Evolutionary conservation across 2,329 filamentous ascomycete species (phyloP), one percentile per base, ranked within the genome.

Genomic region (Pyrenochaeta sp.): DNA sequence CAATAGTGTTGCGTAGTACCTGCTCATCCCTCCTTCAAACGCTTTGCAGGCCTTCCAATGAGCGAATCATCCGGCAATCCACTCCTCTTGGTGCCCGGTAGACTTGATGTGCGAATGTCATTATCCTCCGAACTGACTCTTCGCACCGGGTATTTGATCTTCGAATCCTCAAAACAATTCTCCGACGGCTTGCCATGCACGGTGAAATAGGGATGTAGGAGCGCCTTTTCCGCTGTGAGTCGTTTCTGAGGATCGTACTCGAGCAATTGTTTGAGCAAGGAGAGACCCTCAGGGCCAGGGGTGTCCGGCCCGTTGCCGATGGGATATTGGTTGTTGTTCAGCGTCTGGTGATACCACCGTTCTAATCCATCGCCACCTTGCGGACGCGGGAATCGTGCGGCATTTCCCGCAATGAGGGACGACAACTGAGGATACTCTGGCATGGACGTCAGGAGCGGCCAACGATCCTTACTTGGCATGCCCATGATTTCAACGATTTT

Each of bases 401-500:
- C 75, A 30, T 82, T 82, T 8, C 78, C 78, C 45, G 68, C 79
- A 63, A 59, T 78, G 15, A 87, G 69, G 1, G 82, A 80, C 32
- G 83, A 81, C 4, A 97, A 83, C 65, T 95, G 91, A 37, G 80
- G 80, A 72, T 91, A 96, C 78, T 99, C 95, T 0, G 92, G 93
- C 90, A 97, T 96, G 39, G 89, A 86, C 1, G 87, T 82, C 1
- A 99, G 81, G 28, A 94, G 84, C 0, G 93, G 92, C 95, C 95
- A 99, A 27, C 88, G 87, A 49, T 96, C 91, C 71, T 94, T 94
- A 6, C 87, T 92, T 0, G 95, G 95, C 65, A 97, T 81, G 30
- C 95, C 95, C 82, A 99, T 90, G 62, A 99, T 93, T 73, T 99
- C 95, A 37, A 97, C 92, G 68, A 99, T 99, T 79, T 97, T 97